Evolutionary conservation across 2,329 filamentous ascomycete genomes (phyloP), one percentile per base, ranked within the genome.

Genomic region (Decorospora gaudefroyi): DNA sequence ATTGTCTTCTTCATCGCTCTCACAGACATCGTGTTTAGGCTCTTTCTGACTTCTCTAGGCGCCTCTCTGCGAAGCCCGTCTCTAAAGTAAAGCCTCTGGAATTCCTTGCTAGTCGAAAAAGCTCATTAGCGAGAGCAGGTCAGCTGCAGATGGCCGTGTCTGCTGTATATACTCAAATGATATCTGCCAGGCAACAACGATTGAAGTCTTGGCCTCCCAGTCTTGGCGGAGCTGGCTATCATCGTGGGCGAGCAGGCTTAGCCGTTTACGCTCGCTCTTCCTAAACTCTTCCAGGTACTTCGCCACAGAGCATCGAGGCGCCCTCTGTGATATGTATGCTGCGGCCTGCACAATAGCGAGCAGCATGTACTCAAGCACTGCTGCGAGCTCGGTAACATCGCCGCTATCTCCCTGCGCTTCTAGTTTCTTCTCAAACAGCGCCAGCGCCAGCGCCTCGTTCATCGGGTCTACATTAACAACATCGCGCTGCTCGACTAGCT

Each of bases 51-150:
- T 26, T 23, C 16, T 32, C 8, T 32, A 28, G 18, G 27, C 37
- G 6, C 12, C 16, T 34, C 16, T 27, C 30, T 15, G 15, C 30
- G 13, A 27, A 6, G 5, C 15, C 12, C 6, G 35, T 18, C 13
- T 31, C 32, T 39, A 39, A 17, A 75, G 37, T 11, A 75, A 34
- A 10, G 18, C 47, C 12, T 67, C 61, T 0, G 69, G 68, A n/a
- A 77, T 75, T 4, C 63, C 70, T 46, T 76, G 67, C 11, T 62
- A 58, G 38, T 78, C 67, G 49, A 74, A 78, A 41, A 75, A 72
- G 61, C 73, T 75, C 70, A 78, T 77, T 0, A 77, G 61, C 2
- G 72, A 73, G 1, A 78, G 49, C 15, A 77, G 55, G 12, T 75
- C 59, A 4, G 73, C 65, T 6, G 75, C 75, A 5, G 62, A 46